Conservation (phyloP, 1,284 basidiomycete genomes). For the Pisolithus thermaeus region DNA sequence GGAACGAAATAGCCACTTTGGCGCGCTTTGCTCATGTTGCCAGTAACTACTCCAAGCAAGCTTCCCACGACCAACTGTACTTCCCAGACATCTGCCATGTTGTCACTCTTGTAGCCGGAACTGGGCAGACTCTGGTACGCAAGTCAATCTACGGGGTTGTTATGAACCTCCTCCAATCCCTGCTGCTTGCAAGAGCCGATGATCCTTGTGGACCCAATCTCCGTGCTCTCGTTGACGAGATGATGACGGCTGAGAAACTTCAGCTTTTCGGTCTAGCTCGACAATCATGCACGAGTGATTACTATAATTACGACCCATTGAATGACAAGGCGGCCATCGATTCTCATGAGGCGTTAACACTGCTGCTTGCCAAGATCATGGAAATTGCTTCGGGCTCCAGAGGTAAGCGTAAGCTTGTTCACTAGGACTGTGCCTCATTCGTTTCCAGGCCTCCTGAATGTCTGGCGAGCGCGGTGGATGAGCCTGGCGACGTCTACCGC, state of each 20-base stretch:
- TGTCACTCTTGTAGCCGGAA: slow-evolving; percentile 67
- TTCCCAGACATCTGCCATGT: slow-evolving; percentile 80
- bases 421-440: slow-evolving; percentile 3
- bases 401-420: slow-evolving; percentile 43
- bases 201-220: slow-evolving; percentile 55
- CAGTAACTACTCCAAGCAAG: slow-evolving; percentile 60
- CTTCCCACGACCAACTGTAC: slow-evolving; percentile 68
- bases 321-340: slow-evolving; percentile 62
- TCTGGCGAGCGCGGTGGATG: slow-evolving; percentile 94
- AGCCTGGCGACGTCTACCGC: slow-evolving; percentile 87
- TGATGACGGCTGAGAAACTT: slow-evolving; percentile 52
- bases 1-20: slow-evolving; percentile 80
- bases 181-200: slow-evolving; percentile 56
- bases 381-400: slow-evolving; percentile 59
- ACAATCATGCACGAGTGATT: slow-evolving; percentile 58
- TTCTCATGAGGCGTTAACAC: slow-evolving; percentile 61
- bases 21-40: slow-evolving; percentile 69
- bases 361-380: slow-evolving; percentile 61
- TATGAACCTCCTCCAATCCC: slow-evolving; percentile 74
- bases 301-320: slow-evolving; percentile 46
- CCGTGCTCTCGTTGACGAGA: slow-evolving; percentile 56
- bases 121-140: slow-evolving; percentile 69
- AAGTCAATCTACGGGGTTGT: slow-evolving; percentile 78
- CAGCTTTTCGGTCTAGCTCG: slow-evolving; percentile 70
- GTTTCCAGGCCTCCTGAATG: slow-evolving; percentile 71